Evolutionary conservation across 2,329 filamentous ascomycete genomes (phyloP).

Genomic region (Drechmeria coniospora): DNA sequence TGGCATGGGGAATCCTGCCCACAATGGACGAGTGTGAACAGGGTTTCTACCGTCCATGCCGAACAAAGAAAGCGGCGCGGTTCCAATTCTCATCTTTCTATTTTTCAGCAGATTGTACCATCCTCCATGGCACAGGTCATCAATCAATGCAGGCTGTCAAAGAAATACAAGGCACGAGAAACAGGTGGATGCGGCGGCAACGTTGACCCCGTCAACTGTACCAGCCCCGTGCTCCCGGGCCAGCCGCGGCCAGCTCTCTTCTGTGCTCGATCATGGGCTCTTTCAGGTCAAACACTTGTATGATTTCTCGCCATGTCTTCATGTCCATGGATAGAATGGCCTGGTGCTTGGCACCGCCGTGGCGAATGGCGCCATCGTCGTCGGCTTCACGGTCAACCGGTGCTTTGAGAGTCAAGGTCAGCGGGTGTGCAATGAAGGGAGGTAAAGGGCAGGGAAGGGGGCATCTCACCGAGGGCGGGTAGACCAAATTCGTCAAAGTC

Average conservation of each 20-base stretch:
- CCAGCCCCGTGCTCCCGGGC: slow-evolving; percentile 47
- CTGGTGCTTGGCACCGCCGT: slow-evolving; percentile 57
- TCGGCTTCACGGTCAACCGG: slow-evolving; percentile 25
- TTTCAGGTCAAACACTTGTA: slow-evolving; percentile 60
- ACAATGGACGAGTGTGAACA: no score
- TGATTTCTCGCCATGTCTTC: slow-evolving; percentile 63
- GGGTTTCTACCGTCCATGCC: no score
- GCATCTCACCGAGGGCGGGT: slow-evolving; percentile 61
- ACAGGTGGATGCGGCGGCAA: no score
- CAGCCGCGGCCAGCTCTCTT: slow-evolving; percentile 35
- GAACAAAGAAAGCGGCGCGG: no score
- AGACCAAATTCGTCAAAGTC: slow-evolving; percentile 55
- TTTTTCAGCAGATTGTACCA: no score
- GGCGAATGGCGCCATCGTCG: slow-evolving; percentile 27
- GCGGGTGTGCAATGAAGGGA: slow-evolving; percentile 7
- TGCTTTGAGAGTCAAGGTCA: slow-evolving; percentile 9
- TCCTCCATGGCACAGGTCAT: no score
- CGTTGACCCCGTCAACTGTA: slow-evolving; percentile 45
- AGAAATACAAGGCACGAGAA: no score
- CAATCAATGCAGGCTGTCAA: no score
- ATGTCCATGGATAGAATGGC: slow-evolving; percentile 82
- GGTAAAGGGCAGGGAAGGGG: background rate
- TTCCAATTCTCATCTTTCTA: no score
- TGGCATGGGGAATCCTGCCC: no score
- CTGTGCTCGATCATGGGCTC: slow-evolving; percentile 77